Evolutionary conservation across 305 asterid species (phyloP), one percentile per base, ranked within the genome.

Genomic region (Fraxinus xanthoxyloides): DNA sequence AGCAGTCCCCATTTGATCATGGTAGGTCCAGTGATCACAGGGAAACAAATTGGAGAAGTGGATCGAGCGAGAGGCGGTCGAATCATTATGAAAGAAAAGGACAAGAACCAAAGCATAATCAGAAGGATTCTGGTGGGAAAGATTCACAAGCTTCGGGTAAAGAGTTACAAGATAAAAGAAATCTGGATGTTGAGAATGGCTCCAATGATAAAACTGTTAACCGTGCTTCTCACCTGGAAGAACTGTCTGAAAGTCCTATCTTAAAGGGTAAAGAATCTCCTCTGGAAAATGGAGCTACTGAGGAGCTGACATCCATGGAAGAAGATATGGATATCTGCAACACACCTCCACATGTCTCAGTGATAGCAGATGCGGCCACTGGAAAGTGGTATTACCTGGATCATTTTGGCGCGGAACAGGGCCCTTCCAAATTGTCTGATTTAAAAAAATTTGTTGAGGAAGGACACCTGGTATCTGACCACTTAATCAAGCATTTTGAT

Each of bases 311-410:
- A 46, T 94, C 98, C 70, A 97, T 97, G 99, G 99, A 97, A 87
- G 99, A 95, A 86, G 99, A 97, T 87, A 97, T 97, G 99, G 99
- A 97, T 86, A 97, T 97, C 61, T 94, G 99, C 86, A 87, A 94
- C 85, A 97, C 99, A 32, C 99, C 99, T 0, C 99, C 99, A 28
- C 99, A 95, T 84, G 91, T 82, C 79, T 90, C 97, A 48, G 85
- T 84, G 70, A 89, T 85, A 82, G 85, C 87, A 56, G 90, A 90
- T 90, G 89, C 92, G 75, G 83, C 82, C 83, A 36, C 89, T 12
- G 99, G 98, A 21, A 97, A 97, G 85, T 97, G 99, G 98, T 90
- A 87, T 85, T 95, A 94, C 89, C 89, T 95, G 74, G 97, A 97
- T 86, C 91, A 90, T 76, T 85, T 82, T 76, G 99, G 99, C 65